These are phyloP conservation scores for Musa troglodytarum DNA, from an alignment of 176 grass and related monocot species.

Conservation along the genomic window DNA sequence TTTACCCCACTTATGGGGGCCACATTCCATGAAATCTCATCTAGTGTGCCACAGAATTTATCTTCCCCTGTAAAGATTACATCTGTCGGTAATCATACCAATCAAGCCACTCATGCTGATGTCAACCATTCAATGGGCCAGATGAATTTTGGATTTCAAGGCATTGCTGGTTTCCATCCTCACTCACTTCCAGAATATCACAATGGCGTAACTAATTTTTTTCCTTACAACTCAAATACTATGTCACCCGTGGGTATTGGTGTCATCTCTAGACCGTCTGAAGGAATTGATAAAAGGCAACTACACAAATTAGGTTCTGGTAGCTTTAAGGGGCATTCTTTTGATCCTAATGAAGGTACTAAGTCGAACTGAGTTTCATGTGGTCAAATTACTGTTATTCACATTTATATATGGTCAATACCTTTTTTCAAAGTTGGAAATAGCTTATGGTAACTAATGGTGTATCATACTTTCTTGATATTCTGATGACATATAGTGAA, in stretches of 20 bases:
- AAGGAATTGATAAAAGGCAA: constrained; percentile 30
- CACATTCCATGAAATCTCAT: constrained; percentile 24
- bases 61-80: constrained; percentile 51
- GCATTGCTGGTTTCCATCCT: constrained; percentile 40
- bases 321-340: constrained; percentile 37
- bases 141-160: constrained; percentile 33
- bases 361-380: neutral
- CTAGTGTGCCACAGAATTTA: constrained; percentile 28
- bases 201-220: constrained; percentile 21
- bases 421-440: neutral
- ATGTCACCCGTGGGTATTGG: constrained; percentile 29
- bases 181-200: constrained; percentile 45
- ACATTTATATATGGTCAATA: neutral
- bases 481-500: neutral
- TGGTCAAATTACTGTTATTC: neutral
- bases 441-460: neutral
- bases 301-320: constrained; percentile 33
- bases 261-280: constrained; percentile 32
- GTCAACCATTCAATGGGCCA: constrained; percentile 32
- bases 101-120: constrained; percentile 25
- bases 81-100: constrained; percentile 28
- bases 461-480: neutral
- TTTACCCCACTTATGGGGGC: constrained; percentile 16
- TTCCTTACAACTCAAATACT: constrained; percentile 25
- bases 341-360: constrained; percentile 44